Conservation (phyloP, 768 basidiomycete genomes). For the Termitomyces sp. region DNA sequence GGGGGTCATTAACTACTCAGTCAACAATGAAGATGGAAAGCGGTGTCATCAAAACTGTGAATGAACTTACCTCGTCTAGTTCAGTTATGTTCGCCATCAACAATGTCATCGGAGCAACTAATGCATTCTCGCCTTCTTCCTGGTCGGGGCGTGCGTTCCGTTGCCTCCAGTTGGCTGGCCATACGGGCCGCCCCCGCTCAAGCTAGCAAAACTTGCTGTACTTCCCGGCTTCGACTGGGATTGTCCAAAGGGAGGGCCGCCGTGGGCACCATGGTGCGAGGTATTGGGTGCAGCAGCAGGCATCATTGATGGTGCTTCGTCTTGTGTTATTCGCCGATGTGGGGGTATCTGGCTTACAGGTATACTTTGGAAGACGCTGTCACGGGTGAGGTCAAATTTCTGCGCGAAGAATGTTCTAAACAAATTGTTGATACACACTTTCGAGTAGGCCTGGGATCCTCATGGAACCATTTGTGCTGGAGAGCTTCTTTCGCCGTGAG, state of each 20-base stretch:
- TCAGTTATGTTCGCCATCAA: constrained; percentile 1
- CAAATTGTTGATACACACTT: constrained; percentile 62
- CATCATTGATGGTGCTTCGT: constrained; percentile 89
- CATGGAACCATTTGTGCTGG: constrained; percentile 87
- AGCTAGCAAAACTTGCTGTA: constrained; percentile 59
- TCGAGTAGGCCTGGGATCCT: constrained; percentile 81
- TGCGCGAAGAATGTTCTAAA: not conserved
- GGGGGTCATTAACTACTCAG: not conserved
- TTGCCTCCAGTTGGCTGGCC: constrained; percentile 34
- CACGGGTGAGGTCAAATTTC: not conserved
- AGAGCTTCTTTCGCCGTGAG: constrained; percentile 83
- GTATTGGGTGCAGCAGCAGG: constrained; percentile 51
- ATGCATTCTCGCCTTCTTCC: constrained; percentile 63
- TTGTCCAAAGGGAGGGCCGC: constrained; percentile 42
- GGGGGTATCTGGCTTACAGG: constrained; percentile 74
- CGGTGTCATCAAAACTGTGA: not conserved
- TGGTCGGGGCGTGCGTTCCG: constrained; percentile 34
- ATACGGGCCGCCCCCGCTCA: constrained; percentile 52
- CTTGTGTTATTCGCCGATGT: constrained; percentile 84
- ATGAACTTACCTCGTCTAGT: constrained; percentile 12
- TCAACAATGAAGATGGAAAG: not conserved
- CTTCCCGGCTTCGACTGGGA: constrained; percentile 62
- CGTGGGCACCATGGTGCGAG: constrained; percentile 37
- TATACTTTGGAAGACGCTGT: constrained; percentile 73
- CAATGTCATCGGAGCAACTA: constrained; percentile 22